phyloP scores from a whole-genome alignment of 2,329 filamentous ascomycete species.

The Alternaria consortialis region DNA sequence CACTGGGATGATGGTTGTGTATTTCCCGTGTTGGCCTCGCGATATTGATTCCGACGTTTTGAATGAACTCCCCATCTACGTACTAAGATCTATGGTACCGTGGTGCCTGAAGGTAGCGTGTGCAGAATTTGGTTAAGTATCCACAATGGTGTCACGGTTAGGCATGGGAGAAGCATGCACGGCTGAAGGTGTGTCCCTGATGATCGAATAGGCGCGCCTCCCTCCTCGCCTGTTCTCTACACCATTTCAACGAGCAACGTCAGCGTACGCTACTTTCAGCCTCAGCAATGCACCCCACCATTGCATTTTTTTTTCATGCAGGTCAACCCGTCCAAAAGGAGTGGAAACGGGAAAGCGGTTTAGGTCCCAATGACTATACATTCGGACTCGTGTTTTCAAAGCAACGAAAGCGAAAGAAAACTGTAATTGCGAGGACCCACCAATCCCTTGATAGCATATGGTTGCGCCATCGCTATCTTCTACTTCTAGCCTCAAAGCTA shows the following conservation, averaged over 20 bases:
- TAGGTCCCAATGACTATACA: not conserved
- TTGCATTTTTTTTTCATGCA: slow-evolving; percentile 3
- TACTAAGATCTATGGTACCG: not conserved
- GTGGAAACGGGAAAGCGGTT: not conserved
- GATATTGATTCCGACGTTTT: slow-evolving; percentile 23
- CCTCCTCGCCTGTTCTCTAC: slow-evolving; percentile 7
- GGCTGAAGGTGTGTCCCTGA: not conserved
- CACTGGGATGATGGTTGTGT: slow-evolving; percentile 9
- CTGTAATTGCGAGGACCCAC: not conserved
- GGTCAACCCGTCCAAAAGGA: not conserved
- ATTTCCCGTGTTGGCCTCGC: slow-evolving; percentile 18
- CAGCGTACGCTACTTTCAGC: slow-evolving; percentile 10
- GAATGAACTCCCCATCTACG: slow-evolving; percentile 5
- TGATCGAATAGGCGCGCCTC: slow-evolving; percentile 6
- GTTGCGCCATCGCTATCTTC: slow-evolving; percentile 1
- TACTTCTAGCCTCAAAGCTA: slow-evolving; percentile 26
- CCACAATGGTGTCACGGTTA: not conserved
- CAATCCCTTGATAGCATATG: not conserved
- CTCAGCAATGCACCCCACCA: slow-evolving; percentile 14
- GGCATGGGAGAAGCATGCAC: not conserved
- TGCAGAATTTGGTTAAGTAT: not conserved
- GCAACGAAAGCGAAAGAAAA: slow-evolving; percentile 5
- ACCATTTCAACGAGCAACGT: slow-evolving; percentile 10
- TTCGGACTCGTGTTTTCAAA: not conserved
- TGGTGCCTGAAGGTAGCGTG: not conserved